These are phyloP conservation scores for Talaromyces sp. DNA, from an alignment of 2,329 filamentous ascomycete genomes.

Conservation along the genomic window DNA sequence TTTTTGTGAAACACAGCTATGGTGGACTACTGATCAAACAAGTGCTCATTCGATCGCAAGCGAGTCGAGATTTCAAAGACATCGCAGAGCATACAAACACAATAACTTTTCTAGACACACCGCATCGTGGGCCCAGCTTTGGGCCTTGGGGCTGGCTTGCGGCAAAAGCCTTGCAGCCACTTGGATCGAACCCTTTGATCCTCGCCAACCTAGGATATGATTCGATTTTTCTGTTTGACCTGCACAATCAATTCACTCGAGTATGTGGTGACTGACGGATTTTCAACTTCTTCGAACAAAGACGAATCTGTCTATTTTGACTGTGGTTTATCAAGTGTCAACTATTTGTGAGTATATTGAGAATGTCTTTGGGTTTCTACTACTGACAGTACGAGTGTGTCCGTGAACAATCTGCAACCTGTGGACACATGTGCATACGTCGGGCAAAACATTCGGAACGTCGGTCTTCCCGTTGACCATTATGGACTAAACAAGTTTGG, in stretches of 20 bases:
- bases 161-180: not conserved
- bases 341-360: not conserved
- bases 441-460: not conserved
- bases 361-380: not conserved
- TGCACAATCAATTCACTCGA: not conserved
- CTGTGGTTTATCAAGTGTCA: not conserved
- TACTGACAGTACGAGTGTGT: slow-evolving; percentile 1
- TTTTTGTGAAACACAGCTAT: slow-evolving; percentile 6
- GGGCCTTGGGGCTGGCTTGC: slow-evolving; percentile 2
- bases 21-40: slow-evolving; percentile 4
- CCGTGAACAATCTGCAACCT: slow-evolving; percentile 1
- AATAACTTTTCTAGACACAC: slow-evolving; percentile 1
- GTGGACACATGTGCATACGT: no score
- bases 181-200: slow-evolving; percentile 4
- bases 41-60: slow-evolving; percentile 1
- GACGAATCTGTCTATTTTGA: not conserved
- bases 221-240: not conserved
- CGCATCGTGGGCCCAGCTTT: slow-evolving; percentile 5
- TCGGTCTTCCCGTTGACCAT: not conserved
- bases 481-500: slow-evolving; percentile 3
- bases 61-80: not conserved
- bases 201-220: slow-evolving; percentile 3
- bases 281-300: slow-evolving; percentile 4
- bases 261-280: not conserved
- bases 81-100: not conserved